Evolutionary conservation across 306 rosid genomes (phyloP).

Genomic region (Rubus idaeus): DNA sequence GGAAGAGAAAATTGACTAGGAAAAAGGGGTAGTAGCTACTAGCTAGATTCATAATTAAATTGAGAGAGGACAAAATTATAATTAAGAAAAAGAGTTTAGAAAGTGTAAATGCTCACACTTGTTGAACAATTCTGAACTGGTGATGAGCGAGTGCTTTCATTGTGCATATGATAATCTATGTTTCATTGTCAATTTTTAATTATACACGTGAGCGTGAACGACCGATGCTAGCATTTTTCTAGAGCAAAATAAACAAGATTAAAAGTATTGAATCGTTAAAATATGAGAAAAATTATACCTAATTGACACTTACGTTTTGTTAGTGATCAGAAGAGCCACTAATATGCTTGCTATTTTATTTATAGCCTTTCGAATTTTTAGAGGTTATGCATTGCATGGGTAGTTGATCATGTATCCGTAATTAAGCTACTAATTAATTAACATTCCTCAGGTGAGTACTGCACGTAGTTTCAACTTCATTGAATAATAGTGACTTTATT

Average conservation of each 20-base stretch:
- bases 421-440: no score
- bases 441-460: no score
- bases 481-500: no score
- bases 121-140: background rate
- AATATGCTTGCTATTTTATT: no score
- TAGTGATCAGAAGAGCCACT: no score
- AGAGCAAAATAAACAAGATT: background rate
- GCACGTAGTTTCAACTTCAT: no score
- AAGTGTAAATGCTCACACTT: background rate
- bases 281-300: no score
- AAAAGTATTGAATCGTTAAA: background rate
- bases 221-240: background rate
- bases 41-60: no score
- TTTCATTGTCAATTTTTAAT: background rate
- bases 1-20: background rate
- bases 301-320: no score
- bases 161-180: background rate
- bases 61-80: background rate
- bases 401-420: no score
- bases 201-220: background rate
- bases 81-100: background rate
- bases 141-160: background rate
- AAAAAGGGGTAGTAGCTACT: background rate
- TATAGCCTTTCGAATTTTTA: no score
- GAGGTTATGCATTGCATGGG: no score